A percentile compares a stretch with the other conserved stretches of the same genome.
Evolutionary conservation across 2,329 filamentous ascomycete species (phyloP).

Genomic region (Penicillium sp.): DNA sequence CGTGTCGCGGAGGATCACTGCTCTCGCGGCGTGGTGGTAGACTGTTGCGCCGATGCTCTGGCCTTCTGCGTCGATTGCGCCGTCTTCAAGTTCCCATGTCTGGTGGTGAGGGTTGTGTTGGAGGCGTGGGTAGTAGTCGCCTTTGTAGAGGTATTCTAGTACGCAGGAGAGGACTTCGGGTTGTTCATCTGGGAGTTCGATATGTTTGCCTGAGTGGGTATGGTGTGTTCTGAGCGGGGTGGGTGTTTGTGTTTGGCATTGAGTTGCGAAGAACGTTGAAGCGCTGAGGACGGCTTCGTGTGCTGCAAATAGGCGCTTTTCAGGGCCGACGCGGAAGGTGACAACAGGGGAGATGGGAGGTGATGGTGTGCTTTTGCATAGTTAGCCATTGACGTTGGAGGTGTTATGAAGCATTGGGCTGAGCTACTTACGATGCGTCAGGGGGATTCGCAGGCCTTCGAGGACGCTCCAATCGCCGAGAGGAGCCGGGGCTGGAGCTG

Average conservation of each 20-base stretch:
- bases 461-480: slow-evolving; percentile 27
- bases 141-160: slow-evolving; percentile 89
- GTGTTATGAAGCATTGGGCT: neutral
- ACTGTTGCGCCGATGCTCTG: slow-evolving; percentile 60
- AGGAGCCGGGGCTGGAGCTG: slow-evolving; percentile 17
- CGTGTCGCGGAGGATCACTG: slow-evolving; percentile 77
- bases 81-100: slow-evolving; percentile 75
- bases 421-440: slow-evolving; percentile 33
- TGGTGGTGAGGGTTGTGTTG: slow-evolving; percentile 75
- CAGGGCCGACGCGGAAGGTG: slow-evolving; percentile 73
- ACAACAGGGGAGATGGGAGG: slow-evolving; percentile 64
- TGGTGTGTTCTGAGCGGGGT: slow-evolving; percentile 8
- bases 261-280: slow-evolving; percentile 72
- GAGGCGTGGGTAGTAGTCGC: slow-evolving; percentile 82
- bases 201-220: slow-evolving; percentile 55
- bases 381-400: neutral
- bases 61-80: slow-evolving; percentile 38
- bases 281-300: slow-evolving; percentile 78
- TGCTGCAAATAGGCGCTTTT: slow-evolving; percentile 83
- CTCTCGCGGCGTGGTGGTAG: slow-evolving; percentile 61
- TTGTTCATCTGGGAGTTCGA: slow-evolving; percentile 77
- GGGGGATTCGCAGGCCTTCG: slow-evolving; percentile 31
- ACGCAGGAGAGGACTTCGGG: slow-evolving; percentile 87
- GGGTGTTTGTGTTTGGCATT: slow-evolving; percentile 53
- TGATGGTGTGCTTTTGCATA: slow-evolving; percentile 48